These are phyloP conservation scores for Waltiozyma sp. DNA, from an alignment of 1,139 yeast species.

Conservation along the genomic window DNA sequence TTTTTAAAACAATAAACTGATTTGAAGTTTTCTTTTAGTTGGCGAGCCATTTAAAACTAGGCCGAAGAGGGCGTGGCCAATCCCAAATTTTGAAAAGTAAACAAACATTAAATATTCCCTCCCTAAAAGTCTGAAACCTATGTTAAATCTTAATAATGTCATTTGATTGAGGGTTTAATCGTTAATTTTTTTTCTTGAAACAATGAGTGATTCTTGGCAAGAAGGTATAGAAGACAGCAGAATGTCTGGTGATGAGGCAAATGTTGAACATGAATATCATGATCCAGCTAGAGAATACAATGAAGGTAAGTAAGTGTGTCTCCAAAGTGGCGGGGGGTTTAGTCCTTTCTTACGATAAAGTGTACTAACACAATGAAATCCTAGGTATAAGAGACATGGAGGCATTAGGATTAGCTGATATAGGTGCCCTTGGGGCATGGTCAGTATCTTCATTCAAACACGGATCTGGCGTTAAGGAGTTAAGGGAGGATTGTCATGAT, in stretches of 20 bases:
- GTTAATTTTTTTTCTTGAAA: too few species aligned
- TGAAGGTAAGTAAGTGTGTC: slow-evolving; percentile 12
- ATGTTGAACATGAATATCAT: slow-evolving; percentile 11
- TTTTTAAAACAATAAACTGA: too few species aligned
- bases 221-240: slow-evolving; percentile 13
- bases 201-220: slow-evolving; percentile 19
- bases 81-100: background rate
- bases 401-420: slow-evolving; percentile 48
- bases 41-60: too few species aligned
- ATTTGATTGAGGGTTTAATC: too few species aligned
- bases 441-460: slow-evolving; percentile 65
- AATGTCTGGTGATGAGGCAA: slow-evolving; percentile 7
- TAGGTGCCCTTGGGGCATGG: slow-evolving; percentile 83
- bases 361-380: slow-evolving; percentile 20
- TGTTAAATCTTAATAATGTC: too few species aligned
- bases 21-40: too few species aligned
- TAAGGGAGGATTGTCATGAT: slow-evolving; percentile 66
- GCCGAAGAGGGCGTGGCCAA: background rate
- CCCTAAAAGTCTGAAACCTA: too few species aligned
- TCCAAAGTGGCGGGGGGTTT: too few species aligned
- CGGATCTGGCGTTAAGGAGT: slow-evolving; percentile 59
- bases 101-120: background rate
- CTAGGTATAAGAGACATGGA: slow-evolving; percentile 47
- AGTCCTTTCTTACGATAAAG: background rate
- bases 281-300: slow-evolving; percentile 11